Conservation (phyloP, 2,329 filamentous ascomycete species). For the Venturia effusa region DNA sequence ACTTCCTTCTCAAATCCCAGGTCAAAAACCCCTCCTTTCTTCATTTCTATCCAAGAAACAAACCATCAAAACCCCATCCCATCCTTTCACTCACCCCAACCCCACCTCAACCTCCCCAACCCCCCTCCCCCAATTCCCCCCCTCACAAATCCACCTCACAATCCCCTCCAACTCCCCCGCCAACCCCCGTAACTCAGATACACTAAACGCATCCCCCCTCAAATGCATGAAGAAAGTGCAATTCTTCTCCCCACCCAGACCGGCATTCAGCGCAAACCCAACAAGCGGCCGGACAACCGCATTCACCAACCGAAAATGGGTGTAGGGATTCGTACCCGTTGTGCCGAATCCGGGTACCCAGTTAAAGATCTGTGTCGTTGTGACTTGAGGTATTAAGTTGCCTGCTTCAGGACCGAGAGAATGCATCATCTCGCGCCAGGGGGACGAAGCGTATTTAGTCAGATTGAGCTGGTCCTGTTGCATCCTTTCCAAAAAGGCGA, state of each 20-base stretch:
- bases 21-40: no score
- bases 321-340: neutral
- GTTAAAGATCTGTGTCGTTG: conserved; percentile 3
- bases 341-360: conserved; percentile 1
- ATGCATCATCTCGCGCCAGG: neutral
- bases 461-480: neutral
- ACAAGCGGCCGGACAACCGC: neutral
- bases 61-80: neutral
- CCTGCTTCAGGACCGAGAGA: neutral
- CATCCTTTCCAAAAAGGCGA: neutral
- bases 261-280: neutral
- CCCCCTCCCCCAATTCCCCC: neutral
- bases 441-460: neutral
- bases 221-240: conserved; percentile 1
- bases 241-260: neutral
- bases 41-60: no score
- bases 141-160: neutral
- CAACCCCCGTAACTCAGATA: neutral
- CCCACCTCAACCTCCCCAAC: neutral
- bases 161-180: neutral
- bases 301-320: neutral
- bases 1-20: no score
- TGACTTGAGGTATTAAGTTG: neutral
- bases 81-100: neutral
- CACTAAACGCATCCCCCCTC: neutral